Evolutionary conservation across 805 yeast species (phyloP).

Genomic region (Scheffersomyces lignosus): DNA sequence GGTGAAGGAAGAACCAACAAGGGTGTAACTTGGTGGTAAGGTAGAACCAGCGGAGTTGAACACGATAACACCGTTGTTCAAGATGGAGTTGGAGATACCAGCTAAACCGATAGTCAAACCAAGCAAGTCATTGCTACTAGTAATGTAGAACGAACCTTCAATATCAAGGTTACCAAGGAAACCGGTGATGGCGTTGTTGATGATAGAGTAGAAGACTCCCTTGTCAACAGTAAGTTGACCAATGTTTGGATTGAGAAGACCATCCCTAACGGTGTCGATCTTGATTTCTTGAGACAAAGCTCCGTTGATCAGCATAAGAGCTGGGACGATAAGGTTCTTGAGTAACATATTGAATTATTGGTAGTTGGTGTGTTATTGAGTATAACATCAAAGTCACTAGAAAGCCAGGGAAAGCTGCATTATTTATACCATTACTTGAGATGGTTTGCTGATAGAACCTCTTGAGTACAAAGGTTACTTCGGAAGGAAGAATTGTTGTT

Average conservation of each 20-base stretch:
- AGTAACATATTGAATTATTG: too few relatives aligned
- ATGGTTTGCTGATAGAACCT: too few relatives aligned
- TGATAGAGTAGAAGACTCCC: conserved; percentile 18
- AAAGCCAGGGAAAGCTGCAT: too few relatives aligned
- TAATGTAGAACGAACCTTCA: conserved; percentile 15
- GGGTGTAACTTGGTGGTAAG: conserved; percentile 7
- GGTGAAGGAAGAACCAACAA: conserved; percentile 7
- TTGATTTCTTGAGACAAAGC: too few relatives aligned
- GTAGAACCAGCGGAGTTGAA: conserved; percentile 13
- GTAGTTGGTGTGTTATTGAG: too few relatives aligned
- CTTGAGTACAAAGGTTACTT: too few relatives aligned
- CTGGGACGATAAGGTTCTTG: too few relatives aligned
- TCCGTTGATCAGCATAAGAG: too few relatives aligned
- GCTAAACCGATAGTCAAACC: conserved; percentile 9
- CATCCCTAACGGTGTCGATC: conserved; percentile 17
- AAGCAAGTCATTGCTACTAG: conserved; percentile 6
- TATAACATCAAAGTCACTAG: too few relatives aligned
- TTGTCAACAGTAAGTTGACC: conserved; percentile 16
- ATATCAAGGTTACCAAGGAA: conserved; percentile 14
- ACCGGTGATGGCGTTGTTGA: conserved; percentile 11
- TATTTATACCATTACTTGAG: too few relatives aligned
- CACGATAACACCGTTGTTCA: conserved; percentile 17
- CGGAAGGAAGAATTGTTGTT: too few relatives aligned
- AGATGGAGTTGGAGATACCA: conserved; percentile 12
- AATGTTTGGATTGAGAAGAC: conserved; percentile 14